These are phyloP conservation scores for Mortierella sp. DNA, from an alignment of 371 early-diverging fungal genomes.

Conservation along the genomic window DNA sequence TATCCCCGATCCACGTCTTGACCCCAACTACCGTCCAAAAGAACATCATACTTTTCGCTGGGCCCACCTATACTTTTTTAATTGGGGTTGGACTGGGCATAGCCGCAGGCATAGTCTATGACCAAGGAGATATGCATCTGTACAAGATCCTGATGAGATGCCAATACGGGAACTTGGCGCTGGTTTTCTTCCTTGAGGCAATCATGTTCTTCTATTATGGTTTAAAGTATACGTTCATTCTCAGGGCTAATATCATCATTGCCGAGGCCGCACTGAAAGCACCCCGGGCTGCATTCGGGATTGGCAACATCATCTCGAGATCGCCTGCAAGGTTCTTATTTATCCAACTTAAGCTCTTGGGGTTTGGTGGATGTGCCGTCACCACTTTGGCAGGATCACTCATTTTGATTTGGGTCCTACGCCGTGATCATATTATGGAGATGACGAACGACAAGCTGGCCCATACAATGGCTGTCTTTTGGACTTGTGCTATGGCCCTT, in stretches of 20 bases:
- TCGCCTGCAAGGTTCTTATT: conserved; percentile 53
- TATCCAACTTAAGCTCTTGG: conserved; percentile 50
- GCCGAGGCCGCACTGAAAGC: conserved; percentile 52
- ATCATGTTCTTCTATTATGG: conserved; percentile 54
- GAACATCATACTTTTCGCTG: conserved; percentile 33
- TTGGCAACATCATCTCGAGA: conserved; percentile 45
- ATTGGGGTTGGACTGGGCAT: conserved; percentile 41
- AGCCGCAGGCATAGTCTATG: conserved; percentile 32
- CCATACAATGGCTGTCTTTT: conserved; percentile 38
- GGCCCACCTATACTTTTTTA: conserved; percentile 34
- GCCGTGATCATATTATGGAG: conserved; percentile 24
- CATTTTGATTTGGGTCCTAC: conserved; percentile 43
- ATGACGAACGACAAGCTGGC: conserved; percentile 32
- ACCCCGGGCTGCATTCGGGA: conserved; percentile 48
- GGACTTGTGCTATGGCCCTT: conserved; percentile 48
- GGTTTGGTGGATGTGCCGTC: conserved; percentile 51
- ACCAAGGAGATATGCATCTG: conserved; percentile 16
- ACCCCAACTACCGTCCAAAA: conserved; percentile 47
- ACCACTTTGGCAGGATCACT: conserved; percentile 45
- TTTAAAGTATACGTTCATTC: conserved; percentile 54
- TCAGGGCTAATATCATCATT: conserved; percentile 54
- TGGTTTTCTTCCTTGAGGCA: conserved; percentile 43
- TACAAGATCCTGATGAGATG: conserved; percentile 17
- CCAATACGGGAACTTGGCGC: conserved; percentile 51
- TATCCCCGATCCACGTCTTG: conserved; percentile 47